A percentile compares a stretch with the other conserved stretches of the same genome.
Evolutionary conservation across 306 rosid genomes (phyloP).

Genomic region (Quercus suber): DNA sequence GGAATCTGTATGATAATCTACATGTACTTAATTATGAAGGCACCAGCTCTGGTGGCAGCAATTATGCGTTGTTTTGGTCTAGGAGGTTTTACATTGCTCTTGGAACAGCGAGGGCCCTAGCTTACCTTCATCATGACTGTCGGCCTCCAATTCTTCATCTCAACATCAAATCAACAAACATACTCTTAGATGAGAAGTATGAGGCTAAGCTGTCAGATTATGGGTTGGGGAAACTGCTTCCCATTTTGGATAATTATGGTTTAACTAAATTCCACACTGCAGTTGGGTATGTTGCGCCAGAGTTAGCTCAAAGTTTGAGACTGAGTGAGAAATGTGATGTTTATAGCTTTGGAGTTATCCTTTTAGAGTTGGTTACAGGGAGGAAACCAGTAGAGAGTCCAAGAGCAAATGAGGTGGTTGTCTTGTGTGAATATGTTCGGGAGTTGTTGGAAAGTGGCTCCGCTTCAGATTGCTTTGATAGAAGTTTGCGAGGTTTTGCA

Average conservation of each 20-base stretch:
- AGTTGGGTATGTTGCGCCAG: slow-evolving; percentile 96
- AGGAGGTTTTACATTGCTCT: slow-evolving; percentile 78
- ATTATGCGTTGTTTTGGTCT: slow-evolving; percentile 67
- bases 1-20: slow-evolving; percentile 84
- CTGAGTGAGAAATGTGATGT: slow-evolving; percentile 93
- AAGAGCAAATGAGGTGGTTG: slow-evolving; percentile 67
- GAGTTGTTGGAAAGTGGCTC: slow-evolving; percentile 67
- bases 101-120: slow-evolving; percentile 87
- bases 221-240: slow-evolving; percentile 87
- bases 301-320: slow-evolving; percentile 85
- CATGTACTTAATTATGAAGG: slow-evolving; percentile 73
- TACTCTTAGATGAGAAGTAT: slow-evolving; percentile 75
- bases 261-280: slow-evolving; percentile 76
- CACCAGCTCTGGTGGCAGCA: slow-evolving; percentile 75
- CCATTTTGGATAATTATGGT: slow-evolving; percentile 76
- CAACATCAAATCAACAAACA: slow-evolving; percentile 88
- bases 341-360: slow-evolving; percentile 90
- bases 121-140: slow-evolving; percentile 96
- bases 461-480: slow-evolving; percentile 83
- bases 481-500: slow-evolving; percentile 62
- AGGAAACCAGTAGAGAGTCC: slow-evolving; percentile 98
- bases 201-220: slow-evolving; percentile 88
- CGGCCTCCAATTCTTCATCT: slow-evolving; percentile 93
- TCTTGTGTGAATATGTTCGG: slow-evolving; percentile 89
- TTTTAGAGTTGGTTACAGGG: slow-evolving; percentile 91